Evolutionary conservation across 192 early-diverging fungal genomes (phyloP), one percentile per base, ranked within the genome.

Genomic region (Backusella tarrabulga): DNA sequence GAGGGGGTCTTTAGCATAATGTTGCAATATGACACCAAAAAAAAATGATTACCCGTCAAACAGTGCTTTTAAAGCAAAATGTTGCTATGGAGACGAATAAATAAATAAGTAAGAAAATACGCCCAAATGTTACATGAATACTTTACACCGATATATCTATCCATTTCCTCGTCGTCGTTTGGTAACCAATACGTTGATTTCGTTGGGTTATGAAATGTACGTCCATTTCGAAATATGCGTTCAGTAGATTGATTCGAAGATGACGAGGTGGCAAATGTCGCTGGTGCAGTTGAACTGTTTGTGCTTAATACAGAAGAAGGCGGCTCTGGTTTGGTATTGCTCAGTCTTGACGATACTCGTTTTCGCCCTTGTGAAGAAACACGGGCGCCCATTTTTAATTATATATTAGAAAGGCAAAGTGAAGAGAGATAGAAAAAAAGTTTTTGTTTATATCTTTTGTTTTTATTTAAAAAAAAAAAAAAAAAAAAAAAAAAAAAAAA

Each of bases 121-220:
- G 34, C 23, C 67, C 29, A 68, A 26, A 29, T 32, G 32, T 32
- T 32, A 41, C 11, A 36, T 23, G 23, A 5, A 14, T 32, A 29
- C 3, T 44, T 50, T 74, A 80, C 79, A 38, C 70, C 69, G n/a
- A 76, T 70, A 40, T 77, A 60, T 72, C 71, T 72, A 19, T 72
- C 71, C 71, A 54, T 19, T 54, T 72, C 71, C 19, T 72, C 71
- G 17, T 72, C 71, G 41, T 72, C 71, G 17, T 72, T 72, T 17
- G 71, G 71, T 17, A 72, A 29, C 71, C 71, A 72, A 44, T 72
- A 72, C 5, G 71, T n/a, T 19, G 71, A 72, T 32, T 21, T 72
- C 12, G 41, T 40, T 42, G 41, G 42, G 41, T 44, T 72, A 17
- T 72, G 71, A 5, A 46, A 72, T 40, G 52, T 9, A 6, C 71